Evolutionary conservation across 495 filamentous ascomycete species (phyloP), one percentile per base, ranked within the genome.

Genomic region (Paragyromitra xinjiangensis): DNA sequence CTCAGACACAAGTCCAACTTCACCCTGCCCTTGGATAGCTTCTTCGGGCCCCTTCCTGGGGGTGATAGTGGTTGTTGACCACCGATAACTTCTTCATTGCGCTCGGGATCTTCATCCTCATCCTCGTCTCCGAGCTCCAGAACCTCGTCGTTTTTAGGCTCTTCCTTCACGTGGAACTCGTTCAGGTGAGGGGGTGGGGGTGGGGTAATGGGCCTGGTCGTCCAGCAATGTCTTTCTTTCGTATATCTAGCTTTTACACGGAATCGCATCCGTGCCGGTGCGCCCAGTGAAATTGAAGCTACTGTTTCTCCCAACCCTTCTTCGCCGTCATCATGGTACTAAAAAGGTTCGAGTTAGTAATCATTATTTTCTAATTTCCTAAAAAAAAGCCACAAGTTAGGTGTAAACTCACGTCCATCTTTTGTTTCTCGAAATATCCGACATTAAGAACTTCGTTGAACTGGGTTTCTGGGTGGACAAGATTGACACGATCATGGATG

Each of bases 251-350:
- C 78, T 83, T 96, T 97, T 77, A 92, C 87, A 1, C 92, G 87
- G 69, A 95, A 86, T 11, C 77, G 78, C 92, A 97, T 97, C 2
- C 80, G 84, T 0, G 92, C 89, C 0, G 87, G 86, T 0, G 87
- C 88, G 1, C 94, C 94, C 2, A 97, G 85, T 0, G 92, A 94
- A 0, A 95, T 84, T 0, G 92, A 91, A 0, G 91, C 91, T 34
- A 97, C 90, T 0, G 89, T 92, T 0, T 92, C 91, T 0, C 93
- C 93, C 0, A 97, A 86, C 0, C 89, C 88, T 0, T 81, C 83
- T 82, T 97, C 94, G 0, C 94, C 94, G 72, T 97, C 94, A 79
- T 96, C 93, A 68, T 97, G 94, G 71, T 88, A 93, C 90, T 95
- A 81, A 29, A 70, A 29, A 37, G 75, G 37, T 58, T n/a, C 19